Evolutionary conservation across 2,329 filamentous ascomycete genomes (phyloP), one percentile per base, ranked within the genome.

Genomic region (Dactylonectria macrodidyma): DNA sequence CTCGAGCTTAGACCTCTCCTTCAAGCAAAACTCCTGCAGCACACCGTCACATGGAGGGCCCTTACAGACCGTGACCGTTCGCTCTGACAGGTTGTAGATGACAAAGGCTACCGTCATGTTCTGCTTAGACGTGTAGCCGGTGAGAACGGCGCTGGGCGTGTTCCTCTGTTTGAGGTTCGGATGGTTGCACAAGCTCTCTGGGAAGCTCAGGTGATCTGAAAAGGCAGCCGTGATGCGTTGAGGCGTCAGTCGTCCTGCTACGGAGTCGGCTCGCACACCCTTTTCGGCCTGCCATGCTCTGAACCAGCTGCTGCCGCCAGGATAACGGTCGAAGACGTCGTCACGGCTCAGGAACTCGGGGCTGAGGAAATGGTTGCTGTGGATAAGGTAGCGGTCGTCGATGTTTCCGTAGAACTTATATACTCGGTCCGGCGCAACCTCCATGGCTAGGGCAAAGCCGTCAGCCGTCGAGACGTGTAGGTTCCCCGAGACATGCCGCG

Each of bases 401-500:
- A 67, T 48, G 11, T 46, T 24, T 26, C 67, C 65, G 38, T 72
- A 67, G 10, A 63, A 47, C 36, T 63, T 67, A 36, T 67, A 63
- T 9, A 58, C 50, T 2, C 55, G 68, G 46, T 68, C 62, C n/a
- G 75, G 75, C 14, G 72, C 71, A 10, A 74, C 48, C 62, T 79
- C 77, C 10, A 79, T 50, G 14, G 69, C 70, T n/a, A 76, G 60
- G 12, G 63, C 70, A 10, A 72, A 69, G 6, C 74, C 75, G 14
- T 69, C 65, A 14, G 58, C 65, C 5, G 72, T 71, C 9, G 65
- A 61, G 38, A 78, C 54, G 6, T 66, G 63, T 2, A 79, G 24
- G 36, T 79, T 78, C 59, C 67, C 71, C 19, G 77, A 79, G 30
- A 76, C 72, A 55, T 79, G 75, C 11, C 70, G 68, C 5, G 69